A percentile compares a stretch with the other conserved stretches of the same genome.
phyloP scores from a whole-genome alignment of 2,329 filamentous ascomycete genomes.

The Paracorniculantispora psalliotae region DNA sequence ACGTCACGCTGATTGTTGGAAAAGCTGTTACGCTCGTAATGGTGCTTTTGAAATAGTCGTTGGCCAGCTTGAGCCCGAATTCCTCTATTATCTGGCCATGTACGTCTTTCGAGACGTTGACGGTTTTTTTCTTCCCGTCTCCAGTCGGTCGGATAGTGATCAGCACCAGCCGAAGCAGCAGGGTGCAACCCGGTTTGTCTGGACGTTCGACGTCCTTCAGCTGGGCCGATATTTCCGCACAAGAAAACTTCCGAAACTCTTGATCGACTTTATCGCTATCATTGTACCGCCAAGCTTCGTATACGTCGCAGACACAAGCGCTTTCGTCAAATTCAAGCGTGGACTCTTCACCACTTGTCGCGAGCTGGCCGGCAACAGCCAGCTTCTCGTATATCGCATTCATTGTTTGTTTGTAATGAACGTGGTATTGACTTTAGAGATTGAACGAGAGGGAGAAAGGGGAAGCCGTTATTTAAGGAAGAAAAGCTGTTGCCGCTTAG shows the following conservation, averaged over 20 bases:
- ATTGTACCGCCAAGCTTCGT: constrained; percentile 6
- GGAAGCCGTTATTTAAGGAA: too few species aligned
- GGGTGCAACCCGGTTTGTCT: constrained; percentile 1
- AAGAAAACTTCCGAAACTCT: neutral
- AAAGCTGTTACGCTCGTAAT: constrained; percentile 27
- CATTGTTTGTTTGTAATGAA: neutral
- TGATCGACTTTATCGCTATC: neutral
- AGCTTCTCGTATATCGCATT: constrained; percentile 12
- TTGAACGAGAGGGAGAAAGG: too few species aligned
- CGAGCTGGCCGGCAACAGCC: neutral
- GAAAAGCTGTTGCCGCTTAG: neutral
- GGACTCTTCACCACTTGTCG: neutral
- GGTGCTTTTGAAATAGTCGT: constrained; percentile 29
- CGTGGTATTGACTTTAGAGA: neutral
- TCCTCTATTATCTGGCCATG: constrained; percentile 20
- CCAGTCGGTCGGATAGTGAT: neutral
- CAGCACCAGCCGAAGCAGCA: constrained; percentile 3
- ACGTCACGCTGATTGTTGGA: constrained; percentile 19
- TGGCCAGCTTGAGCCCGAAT: constrained; percentile 28
- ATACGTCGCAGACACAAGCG: neutral
- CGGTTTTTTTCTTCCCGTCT: constrained; percentile 9
- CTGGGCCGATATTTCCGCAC: neutral
- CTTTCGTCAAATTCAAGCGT: neutral
- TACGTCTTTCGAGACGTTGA: constrained; percentile 14
- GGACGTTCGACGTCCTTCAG: neutral